These are phyloP conservation scores for Oryza australiensis DNA, from an alignment of 176 grass and related monocot genomes.

Conservation along the genomic window DNA sequence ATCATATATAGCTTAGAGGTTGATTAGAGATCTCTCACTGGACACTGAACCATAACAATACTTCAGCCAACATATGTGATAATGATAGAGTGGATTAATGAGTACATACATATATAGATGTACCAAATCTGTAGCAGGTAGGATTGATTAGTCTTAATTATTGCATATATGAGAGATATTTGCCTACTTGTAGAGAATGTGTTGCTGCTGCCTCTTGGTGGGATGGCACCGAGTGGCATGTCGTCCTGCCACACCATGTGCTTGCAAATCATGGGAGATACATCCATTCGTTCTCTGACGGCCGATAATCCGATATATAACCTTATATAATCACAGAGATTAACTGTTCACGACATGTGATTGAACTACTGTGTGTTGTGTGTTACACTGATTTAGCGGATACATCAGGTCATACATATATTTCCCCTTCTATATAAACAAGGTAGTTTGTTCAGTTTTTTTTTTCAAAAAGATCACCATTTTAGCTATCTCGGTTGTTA, in stretches of 20 bases:
- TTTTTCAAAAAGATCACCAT: no score
- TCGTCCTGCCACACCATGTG: slow-evolving; percentile 26
- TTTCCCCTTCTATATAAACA: neutral
- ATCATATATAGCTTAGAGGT: neutral
- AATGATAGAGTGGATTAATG: neutral
- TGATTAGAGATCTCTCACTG: neutral
- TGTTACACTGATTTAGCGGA: neutral
- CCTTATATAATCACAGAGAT: neutral
- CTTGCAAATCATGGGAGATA: slow-evolving; percentile 34
- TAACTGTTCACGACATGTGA: neutral
- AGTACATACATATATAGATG: neutral
- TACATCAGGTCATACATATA: neutral
- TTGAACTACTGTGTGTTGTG: neutral
- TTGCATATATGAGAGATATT: neutral
- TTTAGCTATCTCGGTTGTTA: no score
- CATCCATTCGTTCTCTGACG: neutral
- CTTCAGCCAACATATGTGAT: neutral
- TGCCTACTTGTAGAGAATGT: neutral
- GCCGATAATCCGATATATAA: no score
- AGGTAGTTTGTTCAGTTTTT: no score
- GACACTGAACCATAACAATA: neutral
- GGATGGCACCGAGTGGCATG: neutral
- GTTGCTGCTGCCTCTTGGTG: neutral
- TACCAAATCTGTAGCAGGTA: neutral
- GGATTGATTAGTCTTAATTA: neutral